Percentiles rank a stretch among this genome's conserved stretches.
Conservation (phyloP, 768 basidiomycete species). For the Sarcomyxa edulis region DNA sequence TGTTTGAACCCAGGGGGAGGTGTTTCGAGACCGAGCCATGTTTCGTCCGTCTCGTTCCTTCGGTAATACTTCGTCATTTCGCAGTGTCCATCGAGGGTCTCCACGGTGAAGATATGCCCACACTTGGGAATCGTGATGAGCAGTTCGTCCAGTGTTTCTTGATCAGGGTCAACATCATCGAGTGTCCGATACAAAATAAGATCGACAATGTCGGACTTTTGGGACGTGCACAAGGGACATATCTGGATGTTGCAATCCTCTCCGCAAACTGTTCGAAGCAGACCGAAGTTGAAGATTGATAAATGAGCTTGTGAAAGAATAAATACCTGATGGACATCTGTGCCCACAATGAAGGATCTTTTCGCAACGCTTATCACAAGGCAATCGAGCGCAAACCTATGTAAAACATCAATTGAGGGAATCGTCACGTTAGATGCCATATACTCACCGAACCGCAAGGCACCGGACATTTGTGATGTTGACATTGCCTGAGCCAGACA, state of each 20-base stretch:
- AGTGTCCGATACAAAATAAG: slow-evolving; percentile 49
- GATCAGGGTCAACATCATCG: slow-evolving; percentile 37
- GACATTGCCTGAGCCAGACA: slow-evolving; percentile 36
- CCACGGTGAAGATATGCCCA: slow-evolving; percentile 63
- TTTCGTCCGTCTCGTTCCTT: slow-evolving; percentile 23
- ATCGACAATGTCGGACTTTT: slow-evolving; percentile 46
- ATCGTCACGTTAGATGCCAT: not conserved
- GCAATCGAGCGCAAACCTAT: slow-evolving; percentile 60
- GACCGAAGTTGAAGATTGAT: too few relatives aligned
- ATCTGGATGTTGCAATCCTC: slow-evolving; percentile 53
- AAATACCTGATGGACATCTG: slow-evolving; percentile 58
- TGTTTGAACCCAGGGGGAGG: slow-evolving; percentile 30
- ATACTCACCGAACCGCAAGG: slow-evolving; percentile 63
- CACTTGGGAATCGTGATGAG: slow-evolving; percentile 60
- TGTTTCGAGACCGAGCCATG: slow-evolving; percentile 38
- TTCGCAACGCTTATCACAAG: slow-evolving; percentile 54
- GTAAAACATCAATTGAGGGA: not conserved
- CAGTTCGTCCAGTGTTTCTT: slow-evolving; percentile 37
- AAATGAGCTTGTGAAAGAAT: too few relatives aligned
- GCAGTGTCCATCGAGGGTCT: slow-evolving; percentile 62
- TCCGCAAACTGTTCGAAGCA: slow-evolving; percentile 50
- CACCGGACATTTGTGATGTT: slow-evolving; percentile 51
- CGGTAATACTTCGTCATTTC: slow-evolving; percentile 47
- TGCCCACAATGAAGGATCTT: slow-evolving; percentile 54
- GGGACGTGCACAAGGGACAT: slow-evolving; percentile 46